A percentile compares a stretch with the other conserved stretches of the same genome.
Conservation (phyloP, 495 filamentous ascomycete species). For the Elaphomyces granulatus region DNA sequence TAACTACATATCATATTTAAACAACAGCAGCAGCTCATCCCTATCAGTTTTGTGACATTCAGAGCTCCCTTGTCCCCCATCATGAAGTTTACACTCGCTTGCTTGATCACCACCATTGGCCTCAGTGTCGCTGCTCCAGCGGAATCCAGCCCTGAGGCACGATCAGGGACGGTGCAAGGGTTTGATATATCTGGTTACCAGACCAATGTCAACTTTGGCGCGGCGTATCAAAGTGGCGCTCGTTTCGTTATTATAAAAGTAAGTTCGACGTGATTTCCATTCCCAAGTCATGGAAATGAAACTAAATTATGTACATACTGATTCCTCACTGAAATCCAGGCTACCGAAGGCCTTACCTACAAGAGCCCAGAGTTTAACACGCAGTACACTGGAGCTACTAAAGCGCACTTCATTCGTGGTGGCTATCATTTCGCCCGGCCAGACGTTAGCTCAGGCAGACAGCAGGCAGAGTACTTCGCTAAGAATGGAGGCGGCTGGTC, state of each 20-base stretch:
- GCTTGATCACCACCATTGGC: too few species aligned
- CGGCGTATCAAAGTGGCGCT: slow-evolving; percentile 41
- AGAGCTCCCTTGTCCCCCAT: too few species aligned
- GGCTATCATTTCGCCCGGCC: slow-evolving; percentile 53
- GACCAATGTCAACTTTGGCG: slow-evolving; percentile 38
- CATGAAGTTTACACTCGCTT: too few species aligned
- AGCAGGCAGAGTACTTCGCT: slow-evolving; percentile 45
- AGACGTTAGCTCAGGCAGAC: slow-evolving; percentile 30
- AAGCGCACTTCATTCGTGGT: slow-evolving; percentile 43
- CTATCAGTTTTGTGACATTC: too few species aligned
- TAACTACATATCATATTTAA: too few species aligned
- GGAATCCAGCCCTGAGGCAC: slow-evolving; percentile 2
- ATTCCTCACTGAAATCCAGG: slow-evolving; percentile 17
- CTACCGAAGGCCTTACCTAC: slow-evolving; percentile 45
- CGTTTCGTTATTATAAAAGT: slow-evolving; percentile 60
- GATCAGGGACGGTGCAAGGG: slow-evolving; percentile 34
- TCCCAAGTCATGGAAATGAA: neutral
- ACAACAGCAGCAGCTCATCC: too few species aligned
- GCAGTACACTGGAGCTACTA: slow-evolving; percentile 41
- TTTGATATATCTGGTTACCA: slow-evolving; percentile 55
- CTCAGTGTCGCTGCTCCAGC: slow-evolving; percentile 3
- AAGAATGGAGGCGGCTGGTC: slow-evolving; percentile 49
- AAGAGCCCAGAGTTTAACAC: slow-evolving; percentile 36
- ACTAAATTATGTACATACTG: neutral
- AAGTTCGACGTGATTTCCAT: neutral